Evolutionary conservation across 148 eudicot genomes (phyloP).

Genomic region (Bassia scoparia): DNA sequence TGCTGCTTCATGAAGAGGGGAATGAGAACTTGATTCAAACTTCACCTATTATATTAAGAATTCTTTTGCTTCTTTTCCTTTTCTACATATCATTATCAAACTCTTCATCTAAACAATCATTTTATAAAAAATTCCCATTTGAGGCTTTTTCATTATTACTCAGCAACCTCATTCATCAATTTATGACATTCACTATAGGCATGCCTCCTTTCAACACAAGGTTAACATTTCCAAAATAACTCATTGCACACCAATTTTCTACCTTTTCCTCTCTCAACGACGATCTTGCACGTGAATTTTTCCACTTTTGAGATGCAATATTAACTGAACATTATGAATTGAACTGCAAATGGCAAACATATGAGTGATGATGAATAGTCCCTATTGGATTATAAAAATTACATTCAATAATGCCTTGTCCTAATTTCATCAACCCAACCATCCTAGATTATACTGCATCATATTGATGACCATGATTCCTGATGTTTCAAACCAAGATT

Average conservation of each 20-base stretch:
- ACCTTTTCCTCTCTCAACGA: conserved; percentile 15
- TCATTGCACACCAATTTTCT: conserved; percentile 10
- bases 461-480: conserved; percentile 24
- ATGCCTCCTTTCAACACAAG: conserved; percentile 15
- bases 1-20: conserved; percentile 37
- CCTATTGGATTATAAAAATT: conserved; percentile 26
- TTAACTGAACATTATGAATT: background rate
- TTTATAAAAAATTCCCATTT: conserved; percentile 30
- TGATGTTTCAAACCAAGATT: background rate
- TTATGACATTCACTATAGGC: conserved; percentile 26
- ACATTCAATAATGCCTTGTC: conserved; percentile 19
- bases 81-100: conserved; percentile 8
- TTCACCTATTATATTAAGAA: conserved; percentile 19
- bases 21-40: conserved; percentile 28
- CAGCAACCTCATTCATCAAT: conserved; percentile 21
- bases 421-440: conserved; percentile 20
- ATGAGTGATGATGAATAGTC: conserved; percentile 22
- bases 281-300: background rate
- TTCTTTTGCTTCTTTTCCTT: conserved; percentile 5
- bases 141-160: too few species aligned
- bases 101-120: conserved; percentile 33
- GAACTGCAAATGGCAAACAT: conserved; percentile 8
- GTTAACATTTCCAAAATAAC: conserved; percentile 23
- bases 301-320: conserved; percentile 15
- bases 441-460: conserved; percentile 33